Evolutionary conservation across 2,329 filamentous ascomycete genomes (phyloP).

Genomic region (Eutypa lata): DNA sequence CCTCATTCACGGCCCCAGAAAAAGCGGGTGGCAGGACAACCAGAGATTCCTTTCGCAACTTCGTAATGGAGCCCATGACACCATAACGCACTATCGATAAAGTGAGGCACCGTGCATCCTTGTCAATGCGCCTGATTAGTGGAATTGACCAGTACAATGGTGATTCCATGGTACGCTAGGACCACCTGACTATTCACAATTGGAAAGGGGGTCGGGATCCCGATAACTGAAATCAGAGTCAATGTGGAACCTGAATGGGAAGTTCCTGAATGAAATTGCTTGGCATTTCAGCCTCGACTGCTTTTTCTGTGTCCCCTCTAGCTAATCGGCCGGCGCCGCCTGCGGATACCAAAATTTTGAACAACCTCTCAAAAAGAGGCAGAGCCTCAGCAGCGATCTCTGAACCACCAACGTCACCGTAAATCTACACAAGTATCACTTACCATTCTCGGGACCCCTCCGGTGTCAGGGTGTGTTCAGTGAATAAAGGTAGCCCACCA

Average conservation of each 20-base stretch:
- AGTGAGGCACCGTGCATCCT: not conserved
- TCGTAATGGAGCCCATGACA: conserved; percentile 11
- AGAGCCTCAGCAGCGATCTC: no score
- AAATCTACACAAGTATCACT: no score
- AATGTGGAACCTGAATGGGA: not conserved
- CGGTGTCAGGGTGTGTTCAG: no score
- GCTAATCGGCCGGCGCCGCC: no score
- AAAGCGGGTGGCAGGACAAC: conserved; percentile 30
- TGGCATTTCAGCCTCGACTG: no score
- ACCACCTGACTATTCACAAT: not conserved
- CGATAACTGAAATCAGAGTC: not conserved
- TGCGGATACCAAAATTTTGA: no score
- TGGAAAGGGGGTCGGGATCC: not conserved
- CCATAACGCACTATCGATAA: conserved; percentile 2
- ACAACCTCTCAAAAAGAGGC: no score
- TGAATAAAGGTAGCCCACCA: conserved; percentile 45
- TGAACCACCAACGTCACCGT: no score
- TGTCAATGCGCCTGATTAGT: not conserved
- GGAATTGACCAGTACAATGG: not conserved
- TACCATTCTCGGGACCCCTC: no score
- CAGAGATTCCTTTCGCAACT: no score
- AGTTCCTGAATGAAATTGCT: no score
- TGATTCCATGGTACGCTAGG: not conserved
- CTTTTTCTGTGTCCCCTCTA: no score
- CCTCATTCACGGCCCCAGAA: conserved; percentile 3